These are phyloP conservation scores for Digitaria exilis DNA, from an alignment of 202 grass and related monocot species.

Conservation along the genomic window DNA sequence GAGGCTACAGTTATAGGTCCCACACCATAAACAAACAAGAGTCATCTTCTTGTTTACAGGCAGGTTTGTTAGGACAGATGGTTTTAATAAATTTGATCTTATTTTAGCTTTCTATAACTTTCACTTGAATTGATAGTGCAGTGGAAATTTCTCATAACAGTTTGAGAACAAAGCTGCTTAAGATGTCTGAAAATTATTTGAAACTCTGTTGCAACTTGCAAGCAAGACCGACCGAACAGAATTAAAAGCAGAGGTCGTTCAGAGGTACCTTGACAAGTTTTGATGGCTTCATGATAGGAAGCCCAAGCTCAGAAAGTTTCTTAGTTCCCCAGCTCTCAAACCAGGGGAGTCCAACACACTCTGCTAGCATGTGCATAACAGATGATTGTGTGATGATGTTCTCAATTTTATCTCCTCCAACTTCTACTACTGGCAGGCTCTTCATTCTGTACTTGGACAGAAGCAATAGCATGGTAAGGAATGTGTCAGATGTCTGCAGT, in stretches of 20 bases:
- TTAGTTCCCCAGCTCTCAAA: constrained; percentile 97
- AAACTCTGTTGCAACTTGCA: too few species aligned
- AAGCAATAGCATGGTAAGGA: constrained; percentile 92
- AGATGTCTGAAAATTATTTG: background rate
- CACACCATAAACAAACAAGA: background rate
- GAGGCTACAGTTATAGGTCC: background rate
- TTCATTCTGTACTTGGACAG: constrained; percentile 99
- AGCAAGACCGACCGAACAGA: too few species aligned
- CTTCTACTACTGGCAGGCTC: constrained; percentile 89
- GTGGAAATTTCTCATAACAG: background rate
- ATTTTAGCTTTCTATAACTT: background rate
- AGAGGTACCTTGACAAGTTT: constrained; percentile 73
- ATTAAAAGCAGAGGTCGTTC: background rate
- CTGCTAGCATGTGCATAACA: constrained; percentile 93
- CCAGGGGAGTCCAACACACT: constrained; percentile 91
- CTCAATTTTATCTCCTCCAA: constrained; percentile 80
- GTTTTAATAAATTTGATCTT: background rate
- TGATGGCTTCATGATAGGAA: constrained; percentile 79
- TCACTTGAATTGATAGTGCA: background rate
- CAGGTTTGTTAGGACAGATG: background rate
- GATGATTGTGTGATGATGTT: constrained; percentile 94
- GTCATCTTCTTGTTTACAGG: background rate
- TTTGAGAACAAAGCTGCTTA: background rate
- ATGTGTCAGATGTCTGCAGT: constrained; percentile 85
- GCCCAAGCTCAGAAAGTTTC: constrained; percentile 72